Conservation (phyloP, 2,329 filamentous ascomycete genomes). For the Emmonsiellopsis sp. region DNA sequence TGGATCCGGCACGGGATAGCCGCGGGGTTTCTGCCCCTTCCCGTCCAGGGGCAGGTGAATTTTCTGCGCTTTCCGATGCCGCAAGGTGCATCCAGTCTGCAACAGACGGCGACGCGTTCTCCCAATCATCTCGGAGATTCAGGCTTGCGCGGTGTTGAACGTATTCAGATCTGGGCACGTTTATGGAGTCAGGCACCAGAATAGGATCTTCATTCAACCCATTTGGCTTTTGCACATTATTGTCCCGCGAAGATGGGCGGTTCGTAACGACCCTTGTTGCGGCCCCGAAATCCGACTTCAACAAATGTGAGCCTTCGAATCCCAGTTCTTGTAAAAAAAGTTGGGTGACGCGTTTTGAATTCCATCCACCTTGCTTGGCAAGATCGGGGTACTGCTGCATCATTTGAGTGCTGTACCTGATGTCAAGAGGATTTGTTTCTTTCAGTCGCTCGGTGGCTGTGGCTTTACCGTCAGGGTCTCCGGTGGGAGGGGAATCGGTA, state of each 20-base stretch:
- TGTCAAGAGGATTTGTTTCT: neutral
- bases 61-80: slow-evolving; percentile 20
- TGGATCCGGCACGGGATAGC: slow-evolving; percentile 10
- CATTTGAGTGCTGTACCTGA: slow-evolving; percentile 10
- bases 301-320: slow-evolving; percentile 15
- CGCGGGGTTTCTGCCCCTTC: slow-evolving; percentile 21
- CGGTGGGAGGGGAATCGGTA: neutral
- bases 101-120: slow-evolving; percentile 40
- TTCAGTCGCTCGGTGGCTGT: neutral
- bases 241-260: slow-evolving; percentile 6
- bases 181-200: slow-evolving; percentile 16
- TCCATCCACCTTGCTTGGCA: slow-evolving; percentile 45
- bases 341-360: slow-evolving; percentile 45
- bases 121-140: slow-evolving; percentile 38
- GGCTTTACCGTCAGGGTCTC: neutral
- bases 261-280: slow-evolving; percentile 4
- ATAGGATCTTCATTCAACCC: slow-evolving; percentile 28
- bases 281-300: slow-evolving; percentile 6
- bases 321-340: slow-evolving; percentile 44
- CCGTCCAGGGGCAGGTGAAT: neutral
- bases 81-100: slow-evolving; percentile 40
- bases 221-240: slow-evolving; percentile 11
- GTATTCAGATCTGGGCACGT: slow-evolving; percentile 20
- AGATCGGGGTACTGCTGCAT: slow-evolving; percentile 39
- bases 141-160: slow-evolving; percentile 33